A percentile compares a stretch with the other conserved stretches of the same genome.
These are phyloP conservation scores for Lactarius deliciosus DNA, from an alignment of 768 basidiomycete species.

Conservation along the genomic window DNA sequence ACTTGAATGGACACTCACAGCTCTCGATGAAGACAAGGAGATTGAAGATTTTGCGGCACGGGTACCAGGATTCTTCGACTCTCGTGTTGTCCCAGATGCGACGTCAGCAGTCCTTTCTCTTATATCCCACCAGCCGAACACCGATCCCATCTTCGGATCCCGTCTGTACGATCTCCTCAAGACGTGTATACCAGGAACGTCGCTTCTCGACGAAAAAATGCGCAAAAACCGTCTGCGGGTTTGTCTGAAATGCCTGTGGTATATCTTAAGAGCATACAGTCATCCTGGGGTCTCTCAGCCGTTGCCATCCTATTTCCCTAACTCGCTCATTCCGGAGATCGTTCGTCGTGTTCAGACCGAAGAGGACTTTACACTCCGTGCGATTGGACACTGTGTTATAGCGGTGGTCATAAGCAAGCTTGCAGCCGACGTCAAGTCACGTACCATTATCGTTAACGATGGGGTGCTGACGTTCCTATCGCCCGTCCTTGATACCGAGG, in stretches of 20 bases:
- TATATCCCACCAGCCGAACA: not conserved
- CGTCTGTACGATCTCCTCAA: constrained; percentile 13
- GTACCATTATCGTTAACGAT: not conserved
- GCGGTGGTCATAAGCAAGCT: constrained; percentile 3
- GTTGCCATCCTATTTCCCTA: constrained; percentile 8
- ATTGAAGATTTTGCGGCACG: constrained; percentile 14
- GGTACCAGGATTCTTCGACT: constrained; percentile 15
- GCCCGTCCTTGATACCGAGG: no score
- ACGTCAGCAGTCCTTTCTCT: constrained; percentile 1
- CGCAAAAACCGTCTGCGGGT: not conserved
- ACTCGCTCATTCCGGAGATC: constrained; percentile 2
- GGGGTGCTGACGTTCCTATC: no score
- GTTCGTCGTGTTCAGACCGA: no score
- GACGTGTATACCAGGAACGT: constrained; percentile 1
- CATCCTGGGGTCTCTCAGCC: not conserved
- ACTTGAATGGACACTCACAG: constrained; percentile 14
- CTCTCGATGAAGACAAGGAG: constrained; percentile 9
- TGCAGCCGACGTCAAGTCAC: not conserved
- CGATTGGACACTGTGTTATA: constrained; percentile 3
- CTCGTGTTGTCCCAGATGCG: constrained; percentile 4
- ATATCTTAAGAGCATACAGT: not conserved
- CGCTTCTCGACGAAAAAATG: not conserved
- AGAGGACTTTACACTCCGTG: not conserved
- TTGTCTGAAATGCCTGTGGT: no score
- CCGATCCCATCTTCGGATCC: constrained; percentile 15